phyloP scores from a whole-genome alignment of 2,329 filamentous ascomycete genomes.

The Leptographium galeiforme region DNA sequence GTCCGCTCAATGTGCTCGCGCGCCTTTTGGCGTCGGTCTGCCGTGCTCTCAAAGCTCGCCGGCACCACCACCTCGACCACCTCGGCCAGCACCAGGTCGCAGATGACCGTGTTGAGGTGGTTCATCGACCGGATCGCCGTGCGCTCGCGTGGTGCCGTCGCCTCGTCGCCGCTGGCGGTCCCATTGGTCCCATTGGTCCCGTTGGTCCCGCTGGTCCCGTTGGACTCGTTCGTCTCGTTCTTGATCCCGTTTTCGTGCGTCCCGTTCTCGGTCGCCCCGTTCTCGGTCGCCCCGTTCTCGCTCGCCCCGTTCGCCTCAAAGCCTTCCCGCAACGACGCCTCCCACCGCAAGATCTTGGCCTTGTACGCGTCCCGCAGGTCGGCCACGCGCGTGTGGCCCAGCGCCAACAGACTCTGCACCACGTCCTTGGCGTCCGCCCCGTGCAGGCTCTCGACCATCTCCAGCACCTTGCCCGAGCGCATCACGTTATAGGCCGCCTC shows the following conservation, averaged over 20 bases:
- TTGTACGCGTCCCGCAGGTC: constrained; percentile 55
- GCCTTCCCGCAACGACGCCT: constrained; percentile 1
- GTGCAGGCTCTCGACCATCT: constrained; percentile 59
- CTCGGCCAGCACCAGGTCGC: constrained; percentile 47
- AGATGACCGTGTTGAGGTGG: constrained; percentile 36
- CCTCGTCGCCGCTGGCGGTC: neutral
- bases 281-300: neutral
- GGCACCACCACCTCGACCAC: constrained; percentile 51
- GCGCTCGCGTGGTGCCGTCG: neutral
- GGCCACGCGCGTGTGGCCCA: constrained; percentile 63
- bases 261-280: neutral
- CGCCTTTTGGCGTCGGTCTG: constrained; percentile 48
- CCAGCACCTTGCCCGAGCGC: constrained; percentile 67
- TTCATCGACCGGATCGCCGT: constrained; percentile 29
- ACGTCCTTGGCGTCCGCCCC: constrained; percentile 63
- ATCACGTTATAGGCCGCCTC: constrained; percentile 69
- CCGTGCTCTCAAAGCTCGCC: constrained; percentile 44
- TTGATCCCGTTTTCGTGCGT: constrained; percentile 10
- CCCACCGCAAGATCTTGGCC: constrained; percentile 18
- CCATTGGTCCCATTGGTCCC: neutral
- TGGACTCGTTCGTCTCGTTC: constrained; percentile 4
- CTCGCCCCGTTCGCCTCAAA: neutral
- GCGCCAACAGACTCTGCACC: constrained; percentile 58
- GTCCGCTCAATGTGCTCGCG: constrained; percentile 46
- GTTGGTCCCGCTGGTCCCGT: constrained; percentile 1